phyloP scores from a whole-genome alignment of 2,329 filamentous ascomycete species.

The Sporothrix curviconia region DNA sequence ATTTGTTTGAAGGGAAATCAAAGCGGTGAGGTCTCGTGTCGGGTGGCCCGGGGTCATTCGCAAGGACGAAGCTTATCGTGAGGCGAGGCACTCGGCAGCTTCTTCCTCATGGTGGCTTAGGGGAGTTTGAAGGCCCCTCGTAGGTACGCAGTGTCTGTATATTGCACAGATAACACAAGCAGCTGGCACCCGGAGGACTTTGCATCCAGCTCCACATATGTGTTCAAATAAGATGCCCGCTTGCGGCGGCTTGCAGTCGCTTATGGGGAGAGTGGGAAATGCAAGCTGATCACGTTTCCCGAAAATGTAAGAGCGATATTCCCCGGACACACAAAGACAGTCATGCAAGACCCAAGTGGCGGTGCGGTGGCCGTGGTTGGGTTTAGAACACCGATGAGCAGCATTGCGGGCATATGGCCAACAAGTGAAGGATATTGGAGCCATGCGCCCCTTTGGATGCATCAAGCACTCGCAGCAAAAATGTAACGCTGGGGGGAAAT shows the following conservation, averaged over 20 bases:
- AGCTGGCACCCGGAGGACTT: neutral
- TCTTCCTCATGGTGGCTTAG: neutral
- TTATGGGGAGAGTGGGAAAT: neutral
- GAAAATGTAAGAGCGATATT: neutral
- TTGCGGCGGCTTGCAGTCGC: neutral
- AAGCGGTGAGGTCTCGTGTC: neutral
- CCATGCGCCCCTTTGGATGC: neutral
- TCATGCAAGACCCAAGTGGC: too few relatives aligned
- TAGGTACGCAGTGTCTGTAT: too few relatives aligned
- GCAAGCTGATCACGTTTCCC: neutral
- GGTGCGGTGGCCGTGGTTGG: neutral
- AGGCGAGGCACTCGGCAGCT: neutral
- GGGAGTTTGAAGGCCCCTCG: too few relatives aligned
- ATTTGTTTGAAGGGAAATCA: neutral
- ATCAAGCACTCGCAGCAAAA: neutral
- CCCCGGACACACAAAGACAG: too few relatives aligned
- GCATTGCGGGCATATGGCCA: neutral
- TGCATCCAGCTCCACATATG: neutral
- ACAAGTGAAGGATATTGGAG: neutral
- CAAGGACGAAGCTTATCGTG: neutral
- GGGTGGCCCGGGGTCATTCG: neutral
- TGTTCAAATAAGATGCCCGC: neutral
- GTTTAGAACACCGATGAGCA: neutral
- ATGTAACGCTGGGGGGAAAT: constrained; percentile 5
- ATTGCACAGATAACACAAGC: too few relatives aligned